A percentile compares a stretch with the other conserved stretches of the same genome.
Evolutionary conservation across 495 filamentous ascomycete genomes (phyloP).

Genomic region (Hypomontagnella submonticulosa): DNA sequence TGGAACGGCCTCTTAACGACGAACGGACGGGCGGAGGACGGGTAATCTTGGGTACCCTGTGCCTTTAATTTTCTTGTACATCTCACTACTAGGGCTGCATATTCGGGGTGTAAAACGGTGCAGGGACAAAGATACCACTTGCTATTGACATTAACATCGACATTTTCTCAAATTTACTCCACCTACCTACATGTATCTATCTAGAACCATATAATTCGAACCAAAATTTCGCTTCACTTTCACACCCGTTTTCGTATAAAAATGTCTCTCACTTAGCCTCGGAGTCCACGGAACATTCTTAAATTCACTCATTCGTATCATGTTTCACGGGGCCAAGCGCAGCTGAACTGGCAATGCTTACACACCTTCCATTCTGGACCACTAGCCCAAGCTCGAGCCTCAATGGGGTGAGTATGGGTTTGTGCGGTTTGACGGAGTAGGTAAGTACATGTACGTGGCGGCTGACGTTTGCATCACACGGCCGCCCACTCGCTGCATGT

Average conservation of each 20-base stretch:
- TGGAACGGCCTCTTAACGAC: background rate
- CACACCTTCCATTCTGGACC: conserved; percentile 17
- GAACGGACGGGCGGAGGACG: conserved; percentile 6
- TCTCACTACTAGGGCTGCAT: conserved; percentile 30
- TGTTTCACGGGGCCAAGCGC: background rate
- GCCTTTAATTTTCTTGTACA: conserved; percentile 35
- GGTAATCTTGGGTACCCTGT: conserved; percentile 10
- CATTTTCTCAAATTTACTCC: background rate
- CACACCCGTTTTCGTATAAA: no score
- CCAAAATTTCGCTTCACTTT: background rate
- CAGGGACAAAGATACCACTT: conserved; percentile 42
- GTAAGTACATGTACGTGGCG: conserved; percentile 27
- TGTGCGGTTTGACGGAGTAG: background rate
- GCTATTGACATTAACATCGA: conserved; percentile 18
- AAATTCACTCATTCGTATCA: conserved; percentile 5
- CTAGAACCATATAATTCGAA: conserved; percentile 18
- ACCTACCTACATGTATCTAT: conserved; percentile 15
- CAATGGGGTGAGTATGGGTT: background rate
- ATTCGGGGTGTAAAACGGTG: conserved; percentile 39
- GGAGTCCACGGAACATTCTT: no score
- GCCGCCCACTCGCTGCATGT: conserved; percentile 7
- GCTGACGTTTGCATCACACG: conserved; percentile 36
- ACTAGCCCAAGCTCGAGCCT: background rate
- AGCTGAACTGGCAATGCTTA: conserved; percentile 17
- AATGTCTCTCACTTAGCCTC: no score